Evolutionary conservation across 164 flowering plant species (phyloP).

Genomic region (Tetrastigma voinierianum): DNA sequence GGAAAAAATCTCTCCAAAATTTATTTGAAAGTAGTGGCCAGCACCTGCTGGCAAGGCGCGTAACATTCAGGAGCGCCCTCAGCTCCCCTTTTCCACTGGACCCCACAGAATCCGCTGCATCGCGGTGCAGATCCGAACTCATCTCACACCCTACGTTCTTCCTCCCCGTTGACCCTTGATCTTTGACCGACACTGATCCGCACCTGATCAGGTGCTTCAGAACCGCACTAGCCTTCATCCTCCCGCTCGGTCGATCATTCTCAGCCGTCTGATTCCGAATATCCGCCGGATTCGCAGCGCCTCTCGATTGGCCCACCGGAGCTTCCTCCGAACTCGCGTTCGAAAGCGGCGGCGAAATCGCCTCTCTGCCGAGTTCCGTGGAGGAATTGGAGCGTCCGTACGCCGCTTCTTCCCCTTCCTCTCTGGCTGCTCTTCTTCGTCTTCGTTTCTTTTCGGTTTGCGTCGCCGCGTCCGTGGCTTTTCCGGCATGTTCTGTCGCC

Average conservation of each 20-base stretch:
- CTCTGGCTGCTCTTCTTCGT: background rate
- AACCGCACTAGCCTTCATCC: slow-evolving; percentile 28
- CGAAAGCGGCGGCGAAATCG: slow-evolving; percentile 21
- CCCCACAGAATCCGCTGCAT: background rate
- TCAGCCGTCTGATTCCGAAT: slow-evolving; percentile 24
- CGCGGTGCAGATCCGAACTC: slow-evolving; percentile 4
- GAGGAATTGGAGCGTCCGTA: background rate
- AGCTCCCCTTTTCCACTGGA: too few relatives aligned
- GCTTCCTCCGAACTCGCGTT: slow-evolving; percentile 17
- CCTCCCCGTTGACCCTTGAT: background rate
- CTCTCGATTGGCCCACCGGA: background rate
- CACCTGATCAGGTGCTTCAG: slow-evolving; percentile 41
- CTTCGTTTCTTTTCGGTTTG: slow-evolving; percentile 29
- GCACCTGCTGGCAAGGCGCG: too few relatives aligned
- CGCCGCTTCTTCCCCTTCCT: background rate
- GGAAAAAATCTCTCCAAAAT: too few relatives aligned
- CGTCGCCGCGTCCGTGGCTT: slow-evolving; percentile 23
- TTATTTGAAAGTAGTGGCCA: too few relatives aligned
- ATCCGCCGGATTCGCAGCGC: slow-evolving; percentile 7
- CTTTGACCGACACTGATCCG: slow-evolving; percentile 22
- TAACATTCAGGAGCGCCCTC: too few relatives aligned
- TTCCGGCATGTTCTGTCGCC: slow-evolving; percentile 11
- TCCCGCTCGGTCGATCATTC: slow-evolving; percentile 25
- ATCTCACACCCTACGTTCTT: background rate
- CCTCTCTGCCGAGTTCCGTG: slow-evolving; percentile 21